phyloP scores from a whole-genome alignment of 1,284 basidiomycete species.

The Lentinus polychrous region DNA sequence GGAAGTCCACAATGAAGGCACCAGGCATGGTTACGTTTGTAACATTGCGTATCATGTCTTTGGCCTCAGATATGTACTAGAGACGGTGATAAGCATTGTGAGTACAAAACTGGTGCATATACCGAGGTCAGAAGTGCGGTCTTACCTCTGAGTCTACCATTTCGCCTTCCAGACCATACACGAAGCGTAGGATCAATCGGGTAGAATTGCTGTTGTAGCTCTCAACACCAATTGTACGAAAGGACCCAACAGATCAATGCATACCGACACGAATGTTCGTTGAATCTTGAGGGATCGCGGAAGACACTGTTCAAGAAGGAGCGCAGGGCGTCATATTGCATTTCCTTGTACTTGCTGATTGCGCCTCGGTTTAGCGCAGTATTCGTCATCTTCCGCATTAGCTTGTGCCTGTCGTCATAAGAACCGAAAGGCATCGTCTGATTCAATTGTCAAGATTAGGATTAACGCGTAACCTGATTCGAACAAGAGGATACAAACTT shows the following conservation, averaged over 20 bases:
- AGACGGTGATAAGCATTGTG: neutral
- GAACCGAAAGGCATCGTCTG: neutral
- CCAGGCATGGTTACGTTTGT: neutral
- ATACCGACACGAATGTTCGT: neutral
- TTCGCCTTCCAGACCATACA: neutral
- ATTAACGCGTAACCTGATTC: too few species aligned
- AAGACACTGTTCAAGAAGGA: neutral
- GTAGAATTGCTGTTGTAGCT: neutral
- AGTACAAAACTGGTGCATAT: too few species aligned
- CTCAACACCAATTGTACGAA: neutral
- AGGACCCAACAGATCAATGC: neutral
- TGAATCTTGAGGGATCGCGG: neutral
- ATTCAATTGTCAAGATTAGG: too few species aligned
- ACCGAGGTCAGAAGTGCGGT: neutral
- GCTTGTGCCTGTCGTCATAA: neutral
- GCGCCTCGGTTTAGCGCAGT: neutral
- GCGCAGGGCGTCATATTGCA: neutral
- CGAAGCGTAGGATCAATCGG: neutral
- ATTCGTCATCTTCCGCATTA: neutral
- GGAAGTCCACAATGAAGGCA: neutral
- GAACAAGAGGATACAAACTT: neutral
- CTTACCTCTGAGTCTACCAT: neutral
- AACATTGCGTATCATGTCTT: neutral
- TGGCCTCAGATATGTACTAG: neutral
- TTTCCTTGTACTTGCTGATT: neutral